A percentile compares a stretch with the other conserved stretches of the same genome.
Conservation (phyloP, 2,329 filamentous ascomycete species). For the Sclerotinia subarctica region DNA sequence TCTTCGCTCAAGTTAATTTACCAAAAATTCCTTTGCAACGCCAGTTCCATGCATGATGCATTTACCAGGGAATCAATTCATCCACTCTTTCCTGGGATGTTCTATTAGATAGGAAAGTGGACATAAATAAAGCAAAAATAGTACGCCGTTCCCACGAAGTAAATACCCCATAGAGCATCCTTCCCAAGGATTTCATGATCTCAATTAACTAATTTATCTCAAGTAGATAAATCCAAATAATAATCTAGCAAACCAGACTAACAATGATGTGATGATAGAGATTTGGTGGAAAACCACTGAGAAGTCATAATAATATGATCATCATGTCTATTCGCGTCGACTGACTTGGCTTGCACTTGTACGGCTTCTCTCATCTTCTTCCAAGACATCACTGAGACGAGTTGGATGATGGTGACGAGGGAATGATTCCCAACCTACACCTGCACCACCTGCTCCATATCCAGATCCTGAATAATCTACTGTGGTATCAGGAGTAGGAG, state of each 20-base stretch:
- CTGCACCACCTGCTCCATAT: constrained; percentile 55
- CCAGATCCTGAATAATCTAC: constrained; percentile 65
- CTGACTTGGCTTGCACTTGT: constrained; percentile 53
- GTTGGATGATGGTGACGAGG: constrained; percentile 85
- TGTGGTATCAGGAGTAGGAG: constrained; percentile 27
- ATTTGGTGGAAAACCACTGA: background rate
- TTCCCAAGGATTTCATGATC: constrained; percentile 3
- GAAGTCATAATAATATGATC: background rate
- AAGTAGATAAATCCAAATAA: background rate
- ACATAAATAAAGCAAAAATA: constrained; percentile 3
- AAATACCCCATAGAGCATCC: background rate
- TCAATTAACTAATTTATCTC: background rate
- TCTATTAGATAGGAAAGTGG: constrained; percentile 15
- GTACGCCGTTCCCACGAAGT: constrained; percentile 11
- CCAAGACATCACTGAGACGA: constrained; percentile 81
- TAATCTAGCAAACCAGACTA: background rate
- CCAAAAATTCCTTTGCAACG: constrained; percentile 9
- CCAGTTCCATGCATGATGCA: constrained; percentile 15
- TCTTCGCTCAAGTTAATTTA: constrained; percentile 16
- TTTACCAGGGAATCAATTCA: constrained; percentile 1
- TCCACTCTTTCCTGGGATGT: constrained; percentile 14
- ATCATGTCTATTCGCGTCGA: constrained; percentile 25
- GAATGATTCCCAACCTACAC: constrained; percentile 71
- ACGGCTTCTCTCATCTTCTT: constrained; percentile 76
- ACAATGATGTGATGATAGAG: background rate